A percentile compares a stretch with the other conserved stretches of the same genome.
Evolutionary conservation across 768 basidiomycete species (phyloP).

Genomic region (Mycena leptocephala): DNA sequence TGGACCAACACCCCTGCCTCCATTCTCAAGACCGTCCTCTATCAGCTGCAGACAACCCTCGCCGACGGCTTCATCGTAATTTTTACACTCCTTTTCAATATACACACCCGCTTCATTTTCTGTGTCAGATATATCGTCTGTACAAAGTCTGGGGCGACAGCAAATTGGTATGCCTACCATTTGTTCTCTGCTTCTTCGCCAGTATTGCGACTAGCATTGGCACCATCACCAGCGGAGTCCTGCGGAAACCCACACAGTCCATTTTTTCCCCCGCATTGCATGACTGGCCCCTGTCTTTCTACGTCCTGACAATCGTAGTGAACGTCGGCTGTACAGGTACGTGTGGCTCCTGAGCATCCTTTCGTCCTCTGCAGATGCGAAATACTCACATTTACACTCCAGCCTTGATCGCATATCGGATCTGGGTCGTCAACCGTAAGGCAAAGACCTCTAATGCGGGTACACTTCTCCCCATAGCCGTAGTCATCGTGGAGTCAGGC

Average conservation of each 20-base stretch:
- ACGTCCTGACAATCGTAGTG: not conserved
- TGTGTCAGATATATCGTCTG: not conserved
- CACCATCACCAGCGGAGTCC: not conserved
- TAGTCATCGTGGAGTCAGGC: not conserved
- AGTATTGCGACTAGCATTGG: not conserved
- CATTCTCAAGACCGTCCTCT: not conserved
- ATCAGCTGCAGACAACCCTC: not conserved
- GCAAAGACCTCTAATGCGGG: not conserved
- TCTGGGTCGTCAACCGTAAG: not conserved
- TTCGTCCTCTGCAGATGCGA: not conserved
- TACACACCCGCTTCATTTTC: not conserved
- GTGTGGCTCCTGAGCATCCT: not conserved
- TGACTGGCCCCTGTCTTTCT: not conserved
- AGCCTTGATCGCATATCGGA: not conserved
- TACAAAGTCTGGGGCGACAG: not conserved
- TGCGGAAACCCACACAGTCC: not conserved
- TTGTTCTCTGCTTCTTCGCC: not conserved
- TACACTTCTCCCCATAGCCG: not conserved
- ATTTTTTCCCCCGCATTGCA: not conserved
- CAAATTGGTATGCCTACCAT: not conserved
- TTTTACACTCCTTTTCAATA: not conserved
- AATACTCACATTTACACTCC: not conserved
- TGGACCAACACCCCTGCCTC: not conserved
- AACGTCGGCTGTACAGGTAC: not conserved
- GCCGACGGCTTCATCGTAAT: not conserved